Evolutionary conservation across 2,329 filamentous ascomycete genomes (phyloP).

Genomic region (Cytospora schulzeri): DNA sequence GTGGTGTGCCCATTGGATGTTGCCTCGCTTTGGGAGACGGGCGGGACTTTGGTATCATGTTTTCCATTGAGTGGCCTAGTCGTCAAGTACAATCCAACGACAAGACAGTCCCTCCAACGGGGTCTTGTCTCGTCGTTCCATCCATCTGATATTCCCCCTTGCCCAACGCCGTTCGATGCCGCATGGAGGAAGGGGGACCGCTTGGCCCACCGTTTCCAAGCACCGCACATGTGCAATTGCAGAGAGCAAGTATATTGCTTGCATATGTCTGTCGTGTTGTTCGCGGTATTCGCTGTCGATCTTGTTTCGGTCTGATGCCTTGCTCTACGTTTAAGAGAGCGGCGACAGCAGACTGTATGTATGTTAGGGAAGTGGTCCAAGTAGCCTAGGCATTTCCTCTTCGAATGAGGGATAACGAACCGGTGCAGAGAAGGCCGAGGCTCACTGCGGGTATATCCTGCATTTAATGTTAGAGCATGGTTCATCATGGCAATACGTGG

Average conservation of each 20-base stretch:
- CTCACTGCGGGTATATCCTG: constrained; percentile 92
- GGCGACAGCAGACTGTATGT: constrained; percentile 40
- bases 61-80: constrained; percentile 21
- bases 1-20: neutral
- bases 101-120: neutral
- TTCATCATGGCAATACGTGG: constrained; percentile 13
- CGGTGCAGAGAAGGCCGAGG: constrained; percentile 68
- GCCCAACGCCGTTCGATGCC: constrained; percentile 21
- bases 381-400: neutral
- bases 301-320: constrained; percentile 11
- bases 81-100: constrained; percentile 23
- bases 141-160: constrained; percentile 5
- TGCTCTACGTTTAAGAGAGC: constrained; percentile 53
- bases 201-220: constrained; percentile 3
- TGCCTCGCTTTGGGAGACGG: neutral
- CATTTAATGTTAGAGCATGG: constrained; percentile 27
- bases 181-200: constrained; percentile 9
- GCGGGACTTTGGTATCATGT: constrained; percentile 10
- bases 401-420: constrained; percentile 6
- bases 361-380: constrained; percentile 19
- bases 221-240: neutral
- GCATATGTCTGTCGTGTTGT: neutral
- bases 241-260: neutral
- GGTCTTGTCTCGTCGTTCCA: neutral
- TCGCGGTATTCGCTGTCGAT: neutral